A percentile compares a stretch with the other conserved stretches of the same genome.
Conservation (phyloP, 2,329 filamentous ascomycete genomes). For the Sporothrix dimorphospora region DNA sequence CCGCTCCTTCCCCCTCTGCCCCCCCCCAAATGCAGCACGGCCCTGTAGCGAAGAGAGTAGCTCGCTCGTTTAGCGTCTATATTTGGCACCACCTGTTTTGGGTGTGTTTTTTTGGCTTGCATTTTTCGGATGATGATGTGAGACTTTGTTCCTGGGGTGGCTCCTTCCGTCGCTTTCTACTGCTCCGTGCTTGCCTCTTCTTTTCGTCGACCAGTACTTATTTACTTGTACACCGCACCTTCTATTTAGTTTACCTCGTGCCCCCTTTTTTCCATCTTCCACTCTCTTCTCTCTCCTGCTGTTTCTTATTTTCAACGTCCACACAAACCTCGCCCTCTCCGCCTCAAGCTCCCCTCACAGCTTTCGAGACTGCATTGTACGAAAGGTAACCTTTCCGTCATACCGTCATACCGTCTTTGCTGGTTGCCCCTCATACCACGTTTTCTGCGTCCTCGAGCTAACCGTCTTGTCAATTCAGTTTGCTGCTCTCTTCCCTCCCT, state of each 20-base stretch:
- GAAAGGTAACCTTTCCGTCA: no score
- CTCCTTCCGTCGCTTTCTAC: constrained; percentile 10
- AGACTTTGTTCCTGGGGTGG: not conserved
- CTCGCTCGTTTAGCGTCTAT: constrained; percentile 6
- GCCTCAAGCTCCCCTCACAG: not conserved
- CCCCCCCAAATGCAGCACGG: constrained; percentile 2
- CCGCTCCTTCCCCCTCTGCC: not conserved
- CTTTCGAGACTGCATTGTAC: not conserved
- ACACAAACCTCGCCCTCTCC: not conserved
- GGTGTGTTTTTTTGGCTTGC: no score
- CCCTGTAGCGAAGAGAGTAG: not conserved
- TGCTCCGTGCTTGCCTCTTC: not conserved
- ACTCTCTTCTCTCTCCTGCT: not conserved
- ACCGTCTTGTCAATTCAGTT: not conserved
- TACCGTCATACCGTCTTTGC: not conserved
- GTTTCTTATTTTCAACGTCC: not conserved
- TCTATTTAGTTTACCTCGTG: constrained; percentile 8
- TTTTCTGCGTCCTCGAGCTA: not conserved
- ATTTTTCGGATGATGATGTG: constrained; percentile 14
- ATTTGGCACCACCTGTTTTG: constrained; percentile 15
- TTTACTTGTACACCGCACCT: constrained; percentile 5
- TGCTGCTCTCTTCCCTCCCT: not conserved
- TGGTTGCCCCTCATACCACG: not conserved
- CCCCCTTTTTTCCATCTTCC: not conserved
- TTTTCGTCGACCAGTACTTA: not conserved